phyloP scores from a whole-genome alignment of 257 asterid species.

The Mentha longifolia region DNA sequence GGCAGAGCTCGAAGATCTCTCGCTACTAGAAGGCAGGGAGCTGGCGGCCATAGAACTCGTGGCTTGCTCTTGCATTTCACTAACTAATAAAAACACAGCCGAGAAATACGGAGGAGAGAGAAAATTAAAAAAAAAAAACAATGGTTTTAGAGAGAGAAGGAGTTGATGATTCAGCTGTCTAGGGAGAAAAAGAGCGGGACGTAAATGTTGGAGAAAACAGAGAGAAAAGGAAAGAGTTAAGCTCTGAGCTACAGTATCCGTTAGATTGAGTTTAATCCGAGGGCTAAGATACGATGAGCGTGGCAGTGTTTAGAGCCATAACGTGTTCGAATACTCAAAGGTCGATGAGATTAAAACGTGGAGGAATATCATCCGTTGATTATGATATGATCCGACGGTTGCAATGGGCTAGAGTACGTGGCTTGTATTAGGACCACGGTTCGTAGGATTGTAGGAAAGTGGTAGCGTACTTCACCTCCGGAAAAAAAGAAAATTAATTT shows the following conservation, averaged over 20 bases:
- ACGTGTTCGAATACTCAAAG: constrained; percentile 71
- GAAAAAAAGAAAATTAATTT: not conserved
- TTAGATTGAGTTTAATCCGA: constrained; percentile 56
- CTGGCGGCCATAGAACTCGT: constrained; percentile 80
- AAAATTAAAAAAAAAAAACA: not conserved
- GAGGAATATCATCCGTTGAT: constrained; percentile 40
- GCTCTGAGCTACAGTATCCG: constrained; percentile 39
- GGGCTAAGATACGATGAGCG: constrained; percentile 44
- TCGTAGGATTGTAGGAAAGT: too few relatives aligned
- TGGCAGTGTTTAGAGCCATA: constrained; percentile 74
- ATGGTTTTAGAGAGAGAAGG: constrained; percentile 31
- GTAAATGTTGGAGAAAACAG: constrained; percentile 40
- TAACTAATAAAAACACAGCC: constrained; percentile 12
- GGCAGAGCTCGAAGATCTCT: constrained; percentile 94
- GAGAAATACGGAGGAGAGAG: constrained; percentile 15
- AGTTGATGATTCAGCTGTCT: constrained; percentile 37
- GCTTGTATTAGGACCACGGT: constrained; percentile 35
- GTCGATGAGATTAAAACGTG: constrained; percentile 55
- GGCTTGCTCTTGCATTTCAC: constrained; percentile 87
- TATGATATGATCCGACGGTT: constrained; percentile 39
- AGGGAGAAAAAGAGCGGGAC: constrained; percentile 70
- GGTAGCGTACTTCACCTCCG: not conserved
- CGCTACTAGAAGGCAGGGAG: constrained; percentile 91
- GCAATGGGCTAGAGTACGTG: constrained; percentile 34
- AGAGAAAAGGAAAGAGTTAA: constrained; percentile 31